phyloP scores from a whole-genome alignment of 805 yeast species.

The Candida orba region DNA sequence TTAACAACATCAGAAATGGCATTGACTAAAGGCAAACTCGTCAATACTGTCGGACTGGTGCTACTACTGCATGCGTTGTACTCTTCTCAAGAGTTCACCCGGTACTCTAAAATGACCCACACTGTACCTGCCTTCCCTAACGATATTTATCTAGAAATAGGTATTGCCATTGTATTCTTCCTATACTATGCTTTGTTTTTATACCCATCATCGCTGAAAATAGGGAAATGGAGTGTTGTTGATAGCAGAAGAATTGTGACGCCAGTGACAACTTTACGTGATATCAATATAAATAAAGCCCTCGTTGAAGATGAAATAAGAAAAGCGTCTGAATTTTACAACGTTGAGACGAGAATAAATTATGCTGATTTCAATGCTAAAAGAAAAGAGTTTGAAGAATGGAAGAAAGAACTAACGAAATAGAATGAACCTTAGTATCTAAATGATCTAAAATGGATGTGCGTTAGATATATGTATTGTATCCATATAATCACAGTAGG shows the following conservation, averaged over 20 bases:
- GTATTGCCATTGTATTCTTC: neutral
- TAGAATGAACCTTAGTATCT: neutral
- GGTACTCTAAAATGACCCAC: neutral
- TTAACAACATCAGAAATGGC: too few species aligned
- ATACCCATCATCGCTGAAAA: slow-evolving; percentile 1
- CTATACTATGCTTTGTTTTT: slow-evolving; percentile 1
- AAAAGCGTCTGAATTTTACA: slow-evolving; percentile 5
- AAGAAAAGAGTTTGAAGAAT: slow-evolving; percentile 5
- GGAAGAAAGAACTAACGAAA: slow-evolving; percentile 1
- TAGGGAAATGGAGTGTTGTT: slow-evolving; percentile 1
- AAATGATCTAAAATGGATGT: too few species aligned
- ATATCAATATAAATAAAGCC: slow-evolving; percentile 2
- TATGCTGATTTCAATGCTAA: slow-evolving; percentile 7
- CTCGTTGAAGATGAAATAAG: slow-evolving; percentile 4
- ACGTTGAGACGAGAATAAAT: slow-evolving; percentile 3
- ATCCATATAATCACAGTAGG: too few species aligned
- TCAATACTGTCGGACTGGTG: neutral
- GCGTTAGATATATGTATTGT: too few species aligned
- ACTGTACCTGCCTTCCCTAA: slow-evolving; percentile 2
- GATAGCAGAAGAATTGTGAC: neutral
- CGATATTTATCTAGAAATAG: slow-evolving; percentile 5
- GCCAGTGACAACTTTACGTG: neutral
- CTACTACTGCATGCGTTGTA: slow-evolving; percentile 7
- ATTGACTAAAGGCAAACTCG: neutral
- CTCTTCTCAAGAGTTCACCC: slow-evolving; percentile 7